Evolutionary conservation across 2,329 filamentous ascomycete species (phyloP).

Genomic region (Curvularia eragrostidis): DNA sequence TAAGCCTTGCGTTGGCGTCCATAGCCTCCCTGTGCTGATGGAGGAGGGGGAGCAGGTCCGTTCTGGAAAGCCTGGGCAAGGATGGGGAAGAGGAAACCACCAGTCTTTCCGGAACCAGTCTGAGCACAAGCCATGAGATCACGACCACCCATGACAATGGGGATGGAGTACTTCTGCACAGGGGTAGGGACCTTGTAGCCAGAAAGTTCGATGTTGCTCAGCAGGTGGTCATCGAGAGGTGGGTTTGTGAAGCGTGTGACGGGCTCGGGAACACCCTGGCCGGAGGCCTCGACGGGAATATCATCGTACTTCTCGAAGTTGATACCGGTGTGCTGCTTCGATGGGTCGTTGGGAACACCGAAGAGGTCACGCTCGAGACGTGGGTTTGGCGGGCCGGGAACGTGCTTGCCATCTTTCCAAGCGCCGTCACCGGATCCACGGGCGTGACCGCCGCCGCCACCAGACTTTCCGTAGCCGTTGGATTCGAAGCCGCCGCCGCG

Average conservation of each 20-base stretch:
- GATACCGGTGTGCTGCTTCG: conserved; percentile 97
- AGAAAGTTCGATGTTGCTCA: conserved; percentile 91
- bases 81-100: conserved; percentile 99
- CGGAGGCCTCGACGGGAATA: conserved; percentile 97
- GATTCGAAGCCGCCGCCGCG: conserved; percentile 63
- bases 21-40: conserved; percentile 65
- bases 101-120: conserved; percentile 99
- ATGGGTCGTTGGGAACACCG: conserved; percentile 85
- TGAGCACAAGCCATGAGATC: conserved; percentile 99
- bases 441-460: conserved; percentile 60
- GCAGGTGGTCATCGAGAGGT: conserved; percentile 90
- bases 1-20: conserved; percentile 97
- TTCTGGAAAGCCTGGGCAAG: conserved; percentile 95
- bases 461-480: conserved; percentile 66
- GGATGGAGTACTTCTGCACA: conserved; percentile 99
- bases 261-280: conserved; percentile 89
- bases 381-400: conserved; percentile 85
- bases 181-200: conserved; percentile 96
- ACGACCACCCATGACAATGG: conserved; percentile 96
- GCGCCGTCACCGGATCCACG: conserved; percentile 92
- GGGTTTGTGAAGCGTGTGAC: conserved; percentile 91
- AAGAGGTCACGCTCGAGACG: conserved; percentile 96
- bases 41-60: conserved; percentile 76
- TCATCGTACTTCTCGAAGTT: conserved; percentile 99
- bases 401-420: conserved; percentile 97